A percentile compares a stretch with the other conserved stretches of the same genome.
phyloP scores from a whole-genome alignment of 139 green algal species.

The Parachlorella kessleri region DNA sequence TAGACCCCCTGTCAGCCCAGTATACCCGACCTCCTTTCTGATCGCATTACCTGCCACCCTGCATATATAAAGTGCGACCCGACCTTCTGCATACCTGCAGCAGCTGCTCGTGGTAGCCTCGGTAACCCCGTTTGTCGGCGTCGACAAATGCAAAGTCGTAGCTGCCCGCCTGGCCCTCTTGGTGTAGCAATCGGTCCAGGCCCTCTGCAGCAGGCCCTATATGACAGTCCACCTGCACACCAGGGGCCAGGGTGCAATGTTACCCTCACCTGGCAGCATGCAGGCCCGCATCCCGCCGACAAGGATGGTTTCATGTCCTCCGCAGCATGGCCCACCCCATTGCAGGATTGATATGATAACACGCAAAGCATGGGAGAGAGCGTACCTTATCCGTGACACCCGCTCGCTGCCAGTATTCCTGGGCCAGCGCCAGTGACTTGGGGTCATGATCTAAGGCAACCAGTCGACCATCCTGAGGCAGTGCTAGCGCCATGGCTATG shows the following conservation, averaged over 20 bases:
- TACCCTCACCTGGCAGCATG: too few species aligned
- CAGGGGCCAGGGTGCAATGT: too few species aligned
- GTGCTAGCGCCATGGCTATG: slow-evolving; percentile 69
- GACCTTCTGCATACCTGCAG: slow-evolving; percentile 37
- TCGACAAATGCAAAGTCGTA: slow-evolving; percentile 95
- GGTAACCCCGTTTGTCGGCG: slow-evolving; percentile 88
- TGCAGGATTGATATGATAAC: too few species aligned
- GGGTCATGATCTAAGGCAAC: slow-evolving; percentile 82
- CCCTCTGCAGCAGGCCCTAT: slow-evolving; percentile 39
- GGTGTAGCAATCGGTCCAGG: slow-evolving; percentile 31
- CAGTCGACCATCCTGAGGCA: slow-evolving; percentile 72
- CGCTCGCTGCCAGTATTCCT: slow-evolving; percentile 65
- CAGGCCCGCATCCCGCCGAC: too few species aligned
- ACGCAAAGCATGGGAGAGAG: too few species aligned
- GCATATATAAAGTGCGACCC: too few species aligned
- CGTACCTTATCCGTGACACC: slow-evolving; percentile 66
- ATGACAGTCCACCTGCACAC: slow-evolving; percentile 22
- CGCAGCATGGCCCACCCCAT: too few species aligned
- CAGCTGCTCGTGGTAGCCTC: slow-evolving; percentile 84
- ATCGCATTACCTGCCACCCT: too few species aligned
- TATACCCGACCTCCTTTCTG: too few species aligned
- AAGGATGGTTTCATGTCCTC: too few species aligned
- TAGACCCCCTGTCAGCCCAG: too few species aligned
- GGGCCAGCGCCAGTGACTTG: slow-evolving; percentile 67
- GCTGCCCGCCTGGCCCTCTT: slow-evolving; percentile 16